Evolutionary conservation across 2,329 filamentous ascomycete genomes (phyloP).

Genomic region (Boeremia lycopersici): DNA sequence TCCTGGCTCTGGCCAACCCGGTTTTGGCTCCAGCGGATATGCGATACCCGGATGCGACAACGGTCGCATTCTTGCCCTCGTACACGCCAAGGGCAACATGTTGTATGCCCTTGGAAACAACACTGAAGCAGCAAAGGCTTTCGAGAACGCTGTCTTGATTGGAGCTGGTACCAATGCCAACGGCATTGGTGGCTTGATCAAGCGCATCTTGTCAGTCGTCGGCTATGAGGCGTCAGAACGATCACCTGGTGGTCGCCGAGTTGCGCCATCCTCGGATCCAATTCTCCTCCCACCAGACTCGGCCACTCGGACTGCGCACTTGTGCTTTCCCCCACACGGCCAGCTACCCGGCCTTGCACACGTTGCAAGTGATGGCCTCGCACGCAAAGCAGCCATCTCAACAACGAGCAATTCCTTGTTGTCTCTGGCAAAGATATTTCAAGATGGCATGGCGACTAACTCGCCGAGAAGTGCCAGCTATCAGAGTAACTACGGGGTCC

Average conservation of each 20-base stretch:
- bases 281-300: slow-evolving; percentile 82
- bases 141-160: slow-evolving; percentile 93
- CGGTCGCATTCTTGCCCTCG: slow-evolving; percentile 87
- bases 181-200: slow-evolving; percentile 79
- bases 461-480: slow-evolving; percentile 60
- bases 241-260: slow-evolving; percentile 40
- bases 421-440: slow-evolving; percentile 95
- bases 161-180: slow-evolving; percentile 74
- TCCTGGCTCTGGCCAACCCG: slow-evolving; percentile 52
- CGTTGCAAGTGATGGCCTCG: slow-evolving; percentile 68
- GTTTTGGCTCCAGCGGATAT: slow-evolving; percentile 83
- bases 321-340: slow-evolving; percentile 79
- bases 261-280: slow-evolving; percentile 59
- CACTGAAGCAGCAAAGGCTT: slow-evolving; percentile 78
- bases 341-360: slow-evolving; percentile 79
- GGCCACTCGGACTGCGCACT: slow-evolving; percentile 79
- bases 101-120: slow-evolving; percentile 89
- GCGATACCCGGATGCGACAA: slow-evolving; percentile 85
- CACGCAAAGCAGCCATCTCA: slow-evolving; percentile 80
- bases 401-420: slow-evolving; percentile 95
- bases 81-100: slow-evolving; percentile 99
- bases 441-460: slow-evolving; percentile 87
- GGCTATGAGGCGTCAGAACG: slow-evolving; percentile 45
- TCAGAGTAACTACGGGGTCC: slow-evolving; percentile 74
- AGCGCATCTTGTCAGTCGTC: slow-evolving; percentile 74